Percentiles rank a stretch among this genome's conserved stretches.
These are phyloP conservation scores for Trypanosoma avium DNA, from an alignment of 208 protist genomes.

Conservation along the genomic window DNA sequence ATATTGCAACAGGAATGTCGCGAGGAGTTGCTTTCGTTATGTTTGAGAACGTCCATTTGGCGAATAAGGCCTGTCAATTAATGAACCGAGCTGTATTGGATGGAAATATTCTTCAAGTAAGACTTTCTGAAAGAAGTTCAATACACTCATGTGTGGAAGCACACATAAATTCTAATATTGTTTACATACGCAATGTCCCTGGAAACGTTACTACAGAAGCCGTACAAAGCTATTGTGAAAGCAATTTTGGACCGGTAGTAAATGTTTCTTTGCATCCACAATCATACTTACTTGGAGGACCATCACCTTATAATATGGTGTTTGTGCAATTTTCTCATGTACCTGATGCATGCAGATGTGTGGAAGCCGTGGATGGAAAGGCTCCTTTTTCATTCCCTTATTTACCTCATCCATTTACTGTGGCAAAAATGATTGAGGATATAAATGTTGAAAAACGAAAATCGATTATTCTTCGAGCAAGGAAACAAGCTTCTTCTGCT, in stretches of 20 bases:
- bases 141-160: constrained; percentile 18
- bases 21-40: constrained; percentile 27
- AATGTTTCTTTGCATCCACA: constrained; percentile 19
- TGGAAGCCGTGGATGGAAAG: constrained; percentile 25
- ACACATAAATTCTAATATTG: constrained; percentile 26
- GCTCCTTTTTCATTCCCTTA: constrained; percentile 26
- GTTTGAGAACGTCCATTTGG: constrained; percentile 20
- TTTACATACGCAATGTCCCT: constrained; percentile 31
- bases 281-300: constrained; percentile 20
- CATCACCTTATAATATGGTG: constrained; percentile 26
- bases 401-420: constrained; percentile 17
- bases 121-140: constrained; percentile 23
- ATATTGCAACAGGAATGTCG: constrained; percentile 27
- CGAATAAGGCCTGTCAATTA: constrained; percentile 17
- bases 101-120: constrained; percentile 16
- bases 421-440: constrained; percentile 27
- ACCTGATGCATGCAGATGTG: constrained; percentile 22
- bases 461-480: constrained; percentile 22
- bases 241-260: constrained; percentile 20
- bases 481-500: constrained; percentile 4
- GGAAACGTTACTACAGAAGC: constrained; percentile 6
- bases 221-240: constrained; percentile 14
- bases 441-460: constrained; percentile 22
- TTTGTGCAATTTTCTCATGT: constrained; percentile 24
- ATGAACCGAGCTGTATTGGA: constrained; percentile 23